A percentile compares a stretch with the other conserved stretches of the same genome.
phyloP scores from a whole-genome alignment of 2,329 filamentous ascomycete species.

The Sporothrix pallida region DNA sequence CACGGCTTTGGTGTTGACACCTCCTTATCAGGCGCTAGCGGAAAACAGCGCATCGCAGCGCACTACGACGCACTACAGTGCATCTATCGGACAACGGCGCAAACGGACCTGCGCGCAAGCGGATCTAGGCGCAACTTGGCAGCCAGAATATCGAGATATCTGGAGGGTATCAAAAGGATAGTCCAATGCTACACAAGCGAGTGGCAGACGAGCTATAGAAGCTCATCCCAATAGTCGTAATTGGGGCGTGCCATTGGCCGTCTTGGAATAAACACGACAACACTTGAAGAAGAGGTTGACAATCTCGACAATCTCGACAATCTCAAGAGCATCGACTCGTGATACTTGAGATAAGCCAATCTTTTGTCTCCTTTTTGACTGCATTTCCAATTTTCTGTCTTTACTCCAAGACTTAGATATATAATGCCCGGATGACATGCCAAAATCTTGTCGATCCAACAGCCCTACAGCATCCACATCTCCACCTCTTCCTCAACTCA shows the following conservation, averaged over 20 bases:
- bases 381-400: no score
- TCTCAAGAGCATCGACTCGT: background rate
- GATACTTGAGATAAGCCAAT: constrained; percentile 20
- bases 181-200: background rate
- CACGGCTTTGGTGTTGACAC: constrained; percentile 3
- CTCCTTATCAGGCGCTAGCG: constrained; percentile 32
- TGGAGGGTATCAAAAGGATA: background rate
- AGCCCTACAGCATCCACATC: background rate
- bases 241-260: background rate
- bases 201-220: background rate
- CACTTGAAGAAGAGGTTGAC: background rate
- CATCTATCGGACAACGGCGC: background rate
- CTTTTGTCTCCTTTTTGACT: background rate
- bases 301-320: background rate
- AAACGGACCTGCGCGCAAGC: constrained; percentile 18
- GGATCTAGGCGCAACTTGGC: constrained; percentile 8
- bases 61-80: constrained; percentile 9
- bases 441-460: background rate
- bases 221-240: background rate
- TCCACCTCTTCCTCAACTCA: background rate
- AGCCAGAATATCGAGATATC: background rate
- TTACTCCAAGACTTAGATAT: constrained; percentile 3
- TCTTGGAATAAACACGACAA: background rate
- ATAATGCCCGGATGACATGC: background rate
- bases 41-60: background rate